Base-by-base conservation (phyloP, 2,329 filamentous ascomycete genomes). In the Orbilia blumenaviensis region DNA sequence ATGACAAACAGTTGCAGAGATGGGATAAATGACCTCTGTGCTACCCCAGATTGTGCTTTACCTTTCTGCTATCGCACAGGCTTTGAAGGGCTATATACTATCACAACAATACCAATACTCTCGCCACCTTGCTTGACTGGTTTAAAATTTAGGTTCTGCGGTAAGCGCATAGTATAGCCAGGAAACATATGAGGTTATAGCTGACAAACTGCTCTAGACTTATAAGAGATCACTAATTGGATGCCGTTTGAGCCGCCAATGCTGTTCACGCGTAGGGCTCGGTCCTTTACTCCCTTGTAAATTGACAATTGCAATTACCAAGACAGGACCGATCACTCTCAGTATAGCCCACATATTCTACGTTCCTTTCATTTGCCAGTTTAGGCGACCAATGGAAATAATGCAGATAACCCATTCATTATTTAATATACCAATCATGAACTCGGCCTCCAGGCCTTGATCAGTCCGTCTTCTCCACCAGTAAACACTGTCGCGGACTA, bases 391-490 rank as follows among this genome's bases (percentile, higher is more conserved):
- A 36, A 21, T 32, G 29, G 21, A 32, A 63, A 36, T 23, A 46
- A 36, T 50, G 52, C 16, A 48, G 12, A 64, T 34, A 5, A 21
- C 42, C 14, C 4, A 14, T 18, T n/a, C n/a, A n/a, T n/a, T n/a
- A n/a, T n/a, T n/a, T n/a, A n/a, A n/a, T 54, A 21, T 41, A 44
- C 4, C 16, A 42, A 42, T 66, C 54, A 75, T 14, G 71, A 63
- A 32, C 36, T 50, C 18, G 71, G 56, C 32, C 61, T 81, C 83
- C 83, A 84, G 25, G 81, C 82, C 66, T 83, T 83, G 8, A 84
- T 80, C 36, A 82, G 77, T 1, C 83, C 83, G 80, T 84, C 83
- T 71, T 84, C 83, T 46, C 83, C 83, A 77, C 81, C 81, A 3
- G 82, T 84, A 69, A 83, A 81, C 38, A 84, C 81, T 23, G 79